Evolutionary conservation across 2,329 filamentous ascomycete species (phyloP), one percentile per base, ranked within the genome.

Genomic region (Fusarium anthophilum): DNA sequence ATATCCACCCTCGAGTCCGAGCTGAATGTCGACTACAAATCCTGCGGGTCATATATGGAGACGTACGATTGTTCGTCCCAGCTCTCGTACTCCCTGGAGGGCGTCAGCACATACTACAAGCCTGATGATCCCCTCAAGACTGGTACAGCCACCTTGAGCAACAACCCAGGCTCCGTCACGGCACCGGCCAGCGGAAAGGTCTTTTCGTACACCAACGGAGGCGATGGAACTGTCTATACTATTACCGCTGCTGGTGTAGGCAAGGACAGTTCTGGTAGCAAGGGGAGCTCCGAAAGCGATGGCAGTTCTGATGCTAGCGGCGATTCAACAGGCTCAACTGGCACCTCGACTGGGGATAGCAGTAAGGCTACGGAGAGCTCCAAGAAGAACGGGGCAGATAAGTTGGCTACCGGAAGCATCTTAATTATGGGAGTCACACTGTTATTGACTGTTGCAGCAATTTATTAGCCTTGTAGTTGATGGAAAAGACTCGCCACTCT

Each of bases 401-500:
- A 8, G 4, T 22, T 13, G 51, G 14, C 35, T 11, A 38, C n/a
- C 2, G 24, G 51, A 54, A 15, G 24, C 2, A 2, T 7, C 13
- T 22, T 53, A 3, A 6, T 18, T 2, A 26, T 38, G 8, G 35
- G 35, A 10, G 2, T 13, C 3, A 17, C 18, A 12, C 24, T 54
- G 2, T 14, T 6, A 0, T 10, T 22, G 2, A 38, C 32, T 15
- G 5, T 54, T 12, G 10, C 20, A 1, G 3, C 6, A 8, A 17
- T 28, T 28, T 26, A 18, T 8, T 32, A 50, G 15, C 28, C 3
- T 0, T 32, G 11, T 5, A n/a, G 8, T n/a, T 50, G 1, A 13
- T 50, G 22, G 15, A 5, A 12, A n/a, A 18, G 20, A n/a, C 26
- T n/a, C 2, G 3, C n/a, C 26, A n/a, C 9, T 22, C 10, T n/a